These are phyloP conservation scores for Saturnispora quitensis DNA, from an alignment of 805 yeast species.

Conservation along the genomic window DNA sequence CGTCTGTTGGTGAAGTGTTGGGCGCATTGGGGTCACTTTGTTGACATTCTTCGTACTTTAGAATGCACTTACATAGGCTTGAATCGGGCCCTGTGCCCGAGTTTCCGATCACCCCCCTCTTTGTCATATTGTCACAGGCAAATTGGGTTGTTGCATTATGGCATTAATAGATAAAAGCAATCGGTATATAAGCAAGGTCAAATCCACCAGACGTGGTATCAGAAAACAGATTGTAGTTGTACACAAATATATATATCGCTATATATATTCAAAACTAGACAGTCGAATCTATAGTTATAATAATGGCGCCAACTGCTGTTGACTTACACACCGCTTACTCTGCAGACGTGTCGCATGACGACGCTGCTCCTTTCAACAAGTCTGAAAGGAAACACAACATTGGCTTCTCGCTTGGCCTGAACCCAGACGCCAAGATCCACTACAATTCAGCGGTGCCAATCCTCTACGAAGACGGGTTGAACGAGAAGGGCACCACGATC, in stretches of 20 bases:
- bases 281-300: constrained; percentile 1
- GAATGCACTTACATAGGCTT: background rate
- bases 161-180: background rate
- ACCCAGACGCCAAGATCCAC: constrained; percentile 57
- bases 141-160: background rate
- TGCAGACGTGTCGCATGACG: constrained; percentile 18
- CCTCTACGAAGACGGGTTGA: constrained; percentile 87
- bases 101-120: constrained; percentile 1
- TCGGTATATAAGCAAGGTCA: background rate
- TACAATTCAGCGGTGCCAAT: constrained; percentile 93
- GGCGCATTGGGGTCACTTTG: background rate
- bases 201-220: background rate
- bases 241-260: background rate
- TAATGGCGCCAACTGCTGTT: constrained; percentile 34
- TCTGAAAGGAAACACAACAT: constrained; percentile 24
- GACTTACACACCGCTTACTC: constrained; percentile 27
- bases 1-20: background rate
- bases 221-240: too few relatives aligned
- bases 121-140: background rate
- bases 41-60: background rate
- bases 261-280: background rate
- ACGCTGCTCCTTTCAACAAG: constrained; percentile 18
- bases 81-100: background rate
- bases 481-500: constrained; percentile 84
- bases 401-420: constrained; percentile 35